Conservation (phyloP, 371 early-diverging fungal genomes). For the Blakeslea trispora region DNA sequence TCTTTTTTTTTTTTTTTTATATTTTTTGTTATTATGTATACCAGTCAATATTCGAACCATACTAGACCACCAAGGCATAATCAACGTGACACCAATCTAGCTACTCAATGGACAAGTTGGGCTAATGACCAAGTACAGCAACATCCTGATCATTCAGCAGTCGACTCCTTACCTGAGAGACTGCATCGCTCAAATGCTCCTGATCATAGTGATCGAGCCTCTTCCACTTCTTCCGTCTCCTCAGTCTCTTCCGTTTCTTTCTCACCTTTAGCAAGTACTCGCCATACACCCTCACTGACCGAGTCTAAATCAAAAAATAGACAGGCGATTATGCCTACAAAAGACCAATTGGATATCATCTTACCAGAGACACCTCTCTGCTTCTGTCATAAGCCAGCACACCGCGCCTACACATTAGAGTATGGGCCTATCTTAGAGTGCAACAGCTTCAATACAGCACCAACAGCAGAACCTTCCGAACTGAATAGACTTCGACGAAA, state of each 20-base stretch:
- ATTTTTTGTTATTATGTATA: no score
- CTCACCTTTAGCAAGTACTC: no score
- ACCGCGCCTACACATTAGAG: constrained; percentile 15
- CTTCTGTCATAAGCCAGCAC: constrained; percentile 43
- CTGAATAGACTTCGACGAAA: background rate
- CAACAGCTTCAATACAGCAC: constrained; percentile 2
- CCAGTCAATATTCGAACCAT: no score
- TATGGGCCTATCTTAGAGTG: constrained; percentile 27
- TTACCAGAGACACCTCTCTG: constrained; percentile 27
- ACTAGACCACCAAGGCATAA: background rate
- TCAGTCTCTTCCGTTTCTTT: background rate
- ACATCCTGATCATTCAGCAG: background rate
- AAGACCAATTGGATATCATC: constrained; percentile 14
- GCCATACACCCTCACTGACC: background rate
- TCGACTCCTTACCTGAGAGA: background rate
- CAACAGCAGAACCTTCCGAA: background rate
- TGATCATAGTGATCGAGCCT: no score
- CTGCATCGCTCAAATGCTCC: background rate
- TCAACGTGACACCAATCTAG: background rate
- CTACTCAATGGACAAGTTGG: background rate
- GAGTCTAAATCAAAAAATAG: background rate
- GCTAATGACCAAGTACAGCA: background rate
- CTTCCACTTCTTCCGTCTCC: background rate
- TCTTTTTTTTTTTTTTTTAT: no score
- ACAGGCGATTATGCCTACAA: background rate